Evolutionary conservation across 441 rosid genomes (phyloP).

Genomic region (Dalechampia spathulata): DNA sequence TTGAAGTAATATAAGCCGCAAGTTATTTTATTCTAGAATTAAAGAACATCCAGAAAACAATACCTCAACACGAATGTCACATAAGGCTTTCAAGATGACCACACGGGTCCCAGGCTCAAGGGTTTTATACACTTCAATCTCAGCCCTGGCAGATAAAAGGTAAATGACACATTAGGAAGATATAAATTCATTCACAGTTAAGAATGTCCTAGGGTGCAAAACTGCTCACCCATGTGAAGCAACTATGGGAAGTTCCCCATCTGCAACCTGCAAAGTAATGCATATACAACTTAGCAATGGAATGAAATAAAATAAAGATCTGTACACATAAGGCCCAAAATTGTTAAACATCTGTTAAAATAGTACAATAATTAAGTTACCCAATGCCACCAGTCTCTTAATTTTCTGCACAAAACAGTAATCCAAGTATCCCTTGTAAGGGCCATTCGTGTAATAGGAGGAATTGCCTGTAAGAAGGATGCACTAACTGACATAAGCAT

Average conservation of each 20-base stretch:
- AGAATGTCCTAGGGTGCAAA: constrained; percentile 19
- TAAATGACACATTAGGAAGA: constrained; percentile 22
- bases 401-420: constrained; percentile 92
- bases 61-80: constrained; percentile 99
- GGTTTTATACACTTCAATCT: constrained; percentile 65
- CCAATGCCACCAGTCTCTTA: constrained; percentile 99
- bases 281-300: constrained; percentile 18
- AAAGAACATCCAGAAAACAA: background rate
- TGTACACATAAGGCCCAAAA: constrained; percentile 5
- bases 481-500: constrained; percentile 11
- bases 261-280: constrained; percentile 69
- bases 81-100: constrained; percentile 90
- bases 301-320: background rate
- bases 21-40: constrained; percentile 7
- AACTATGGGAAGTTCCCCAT: constrained; percentile 93
- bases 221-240: constrained; percentile 91
- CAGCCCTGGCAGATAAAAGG: constrained; percentile 45
- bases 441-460: constrained; percentile 92
- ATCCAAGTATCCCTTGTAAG: constrained; percentile 98
- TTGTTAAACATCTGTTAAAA: constrained; percentile 21
- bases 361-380: constrained; percentile 40
- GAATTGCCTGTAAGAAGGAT: constrained; percentile 61
- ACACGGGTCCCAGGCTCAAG: constrained; percentile 96
- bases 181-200: constrained; percentile 9
- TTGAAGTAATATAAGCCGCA: background rate